Conservation (phyloP, 495 filamentous ascomycete species). For the Penicillium steckii region DNA sequence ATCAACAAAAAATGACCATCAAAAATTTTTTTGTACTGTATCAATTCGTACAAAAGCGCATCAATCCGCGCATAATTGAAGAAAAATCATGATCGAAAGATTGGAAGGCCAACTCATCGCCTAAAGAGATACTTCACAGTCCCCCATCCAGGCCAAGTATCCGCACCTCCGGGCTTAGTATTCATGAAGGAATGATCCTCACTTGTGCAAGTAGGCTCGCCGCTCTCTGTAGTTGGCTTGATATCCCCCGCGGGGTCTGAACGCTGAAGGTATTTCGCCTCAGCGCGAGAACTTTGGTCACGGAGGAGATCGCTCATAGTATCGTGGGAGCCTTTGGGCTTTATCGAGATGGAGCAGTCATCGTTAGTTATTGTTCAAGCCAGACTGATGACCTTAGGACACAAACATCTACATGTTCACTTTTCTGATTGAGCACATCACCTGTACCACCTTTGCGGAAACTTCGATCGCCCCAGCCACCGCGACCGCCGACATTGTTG, state of each 20-base stretch:
- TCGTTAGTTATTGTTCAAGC: no score
- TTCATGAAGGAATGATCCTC: constrained; percentile 42
- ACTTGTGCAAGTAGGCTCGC: constrained; percentile 22
- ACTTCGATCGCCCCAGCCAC: constrained; percentile 19
- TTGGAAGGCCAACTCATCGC: no score
- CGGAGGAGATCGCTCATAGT: constrained; percentile 29
- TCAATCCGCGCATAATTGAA: no score
- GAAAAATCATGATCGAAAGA: no score
- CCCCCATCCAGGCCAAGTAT: constrained; percentile 37
- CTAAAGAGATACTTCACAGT: constrained; percentile 21
- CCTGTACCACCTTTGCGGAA: constrained; percentile 20
- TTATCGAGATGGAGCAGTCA: not conserved
- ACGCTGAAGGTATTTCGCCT: constrained; percentile 21
- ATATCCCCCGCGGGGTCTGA: constrained; percentile 10
- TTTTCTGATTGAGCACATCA: constrained; percentile 11
- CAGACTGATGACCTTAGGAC: not conserved
- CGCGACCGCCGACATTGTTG: constrained; percentile 28
- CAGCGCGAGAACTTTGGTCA: constrained; percentile 34
- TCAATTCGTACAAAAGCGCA: no score
- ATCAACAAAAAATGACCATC: no score
- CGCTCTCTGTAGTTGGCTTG: constrained; percentile 4
- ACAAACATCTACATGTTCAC: constrained; percentile 30
- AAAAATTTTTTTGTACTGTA: no score
- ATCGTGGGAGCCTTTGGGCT: constrained; percentile 24
- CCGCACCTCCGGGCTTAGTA: constrained; percentile 29